phyloP scores from a whole-genome alignment of 305 asterid species.

The Rubia tinctorum region DNA sequence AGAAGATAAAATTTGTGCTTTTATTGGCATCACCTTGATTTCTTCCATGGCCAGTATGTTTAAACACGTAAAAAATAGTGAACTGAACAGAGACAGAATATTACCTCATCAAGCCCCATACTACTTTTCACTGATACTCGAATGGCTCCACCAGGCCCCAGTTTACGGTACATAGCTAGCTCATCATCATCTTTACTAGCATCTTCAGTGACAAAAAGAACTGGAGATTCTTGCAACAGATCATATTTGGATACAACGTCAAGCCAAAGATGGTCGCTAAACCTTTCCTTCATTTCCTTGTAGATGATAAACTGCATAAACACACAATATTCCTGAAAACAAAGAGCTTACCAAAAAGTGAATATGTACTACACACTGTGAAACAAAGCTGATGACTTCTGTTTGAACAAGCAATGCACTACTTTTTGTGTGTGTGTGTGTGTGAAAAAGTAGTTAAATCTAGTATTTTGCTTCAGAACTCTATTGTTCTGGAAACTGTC shows the following conservation, averaged over 20 bases:
- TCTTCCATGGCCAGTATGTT: background rate
- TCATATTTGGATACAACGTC: slow-evolving; percentile 93
- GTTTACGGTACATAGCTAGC: slow-evolving; percentile 65
- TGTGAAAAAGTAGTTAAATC: background rate
- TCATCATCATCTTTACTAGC: slow-evolving; percentile 46
- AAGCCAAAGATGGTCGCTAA: slow-evolving; percentile 82
- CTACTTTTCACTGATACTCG: slow-evolving; percentile 68
- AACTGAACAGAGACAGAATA: slow-evolving; percentile 8
- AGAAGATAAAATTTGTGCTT: background rate
- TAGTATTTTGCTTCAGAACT: background rate
- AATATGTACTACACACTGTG: background rate
- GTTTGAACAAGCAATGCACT: slow-evolving; percentile 1
- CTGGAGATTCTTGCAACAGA: slow-evolving; percentile 65
- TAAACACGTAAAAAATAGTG: background rate
- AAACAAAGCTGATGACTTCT: background rate
- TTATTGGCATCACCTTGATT: background rate
- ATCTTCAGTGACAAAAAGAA: slow-evolving; percentile 63
- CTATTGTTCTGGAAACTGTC: background rate
- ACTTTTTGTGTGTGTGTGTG: background rate
- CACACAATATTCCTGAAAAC: slow-evolving; percentile 6
- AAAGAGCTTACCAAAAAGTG: background rate
- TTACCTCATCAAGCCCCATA: slow-evolving; percentile 69
- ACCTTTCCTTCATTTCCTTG: slow-evolving; percentile 85
- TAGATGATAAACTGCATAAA: slow-evolving; percentile 65
- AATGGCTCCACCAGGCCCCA: slow-evolving; percentile 86